Evolutionary conservation across 2,329 filamentous ascomycete species (phyloP), one percentile per base, ranked within the genome.

Genomic region (Colletotrichum zoysiae): DNA sequence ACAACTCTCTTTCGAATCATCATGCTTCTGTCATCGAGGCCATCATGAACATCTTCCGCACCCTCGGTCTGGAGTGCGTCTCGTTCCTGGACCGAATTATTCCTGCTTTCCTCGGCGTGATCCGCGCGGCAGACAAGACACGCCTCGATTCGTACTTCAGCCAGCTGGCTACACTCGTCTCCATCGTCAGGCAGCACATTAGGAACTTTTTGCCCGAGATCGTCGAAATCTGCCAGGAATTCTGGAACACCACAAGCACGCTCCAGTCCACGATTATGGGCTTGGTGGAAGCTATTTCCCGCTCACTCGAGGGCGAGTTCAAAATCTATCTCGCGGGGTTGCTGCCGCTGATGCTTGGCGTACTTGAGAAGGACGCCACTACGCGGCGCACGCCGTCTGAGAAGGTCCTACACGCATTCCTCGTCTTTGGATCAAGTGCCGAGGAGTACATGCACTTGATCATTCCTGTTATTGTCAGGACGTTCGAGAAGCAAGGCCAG

Each of bases 391-490:
- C 90, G 18, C 92, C 95, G 2, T 97, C 95, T 0, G 95, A 98
- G 79, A 92, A 92, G 76, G 95, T 99, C 5, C 86, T 99, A 33
- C 96, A 98, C 79, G 95, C 95, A 0, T 97, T 99, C 81, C 84
- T 99, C 38, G 93, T 99, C 0, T 99, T 99, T 79, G 97, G 97
- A 1, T 92, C 95, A 0, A 98, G 95, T 78, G 93, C 93, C 14
- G 96, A 99, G 80, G 96, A 99, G 80, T 99, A 99, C 81, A 99
- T 99, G 96, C 96, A 99, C 80, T 87, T 99, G 64, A 98, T 99
- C 75, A 94, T 99, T 63, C 96, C 96, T 0, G 94, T 97, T 46
- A 95, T 99, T 77, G 95, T 99, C 11, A 91, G 93, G 56, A 93
- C 97, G 60, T 98, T 99, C 78, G 95, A 99, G 80, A 97, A 94